Percentiles rank a stretch among this genome's conserved stretches.
phyloP scores from a whole-genome alignment of 2,329 filamentous ascomycete species.

The Xylaria sp. region DNA sequence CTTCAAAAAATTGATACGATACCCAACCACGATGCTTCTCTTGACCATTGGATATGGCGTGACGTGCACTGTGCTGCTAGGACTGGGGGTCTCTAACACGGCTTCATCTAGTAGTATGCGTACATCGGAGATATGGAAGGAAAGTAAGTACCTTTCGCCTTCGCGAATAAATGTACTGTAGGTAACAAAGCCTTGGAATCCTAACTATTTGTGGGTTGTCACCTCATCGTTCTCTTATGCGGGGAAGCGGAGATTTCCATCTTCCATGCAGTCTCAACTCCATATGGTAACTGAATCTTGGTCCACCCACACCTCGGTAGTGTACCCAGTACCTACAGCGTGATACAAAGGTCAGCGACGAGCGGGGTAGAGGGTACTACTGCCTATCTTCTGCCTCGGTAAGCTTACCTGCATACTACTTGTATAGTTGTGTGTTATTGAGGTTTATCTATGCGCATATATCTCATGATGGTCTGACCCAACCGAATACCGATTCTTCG shows the following conservation, averaged over 20 bases:
- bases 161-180: not conserved
- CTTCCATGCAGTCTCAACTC: not conserved
- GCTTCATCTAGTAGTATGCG: too few species aligned
- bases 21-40: not conserved
- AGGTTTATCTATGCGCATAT: not conserved
- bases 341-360: not conserved
- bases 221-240: conserved; percentile 5
- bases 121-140: not conserved
- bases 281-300: not conserved
- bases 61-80: too few species aligned
- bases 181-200: not conserved
- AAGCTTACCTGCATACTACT: not conserved
- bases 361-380: not conserved
- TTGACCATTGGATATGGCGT: not conserved
- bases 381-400: not conserved
- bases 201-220: not conserved
- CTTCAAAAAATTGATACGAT: not conserved
- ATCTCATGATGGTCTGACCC: not conserved
- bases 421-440: too few species aligned
- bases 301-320: not conserved
- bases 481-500: not conserved
- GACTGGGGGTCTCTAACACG: too few species aligned
- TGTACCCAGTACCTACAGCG: not conserved
- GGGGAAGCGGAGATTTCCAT: conserved; percentile 19
- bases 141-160: not conserved